Conservation (phyloP, 768 basidiomycete species). For the Amyloporia xantha region DNA sequence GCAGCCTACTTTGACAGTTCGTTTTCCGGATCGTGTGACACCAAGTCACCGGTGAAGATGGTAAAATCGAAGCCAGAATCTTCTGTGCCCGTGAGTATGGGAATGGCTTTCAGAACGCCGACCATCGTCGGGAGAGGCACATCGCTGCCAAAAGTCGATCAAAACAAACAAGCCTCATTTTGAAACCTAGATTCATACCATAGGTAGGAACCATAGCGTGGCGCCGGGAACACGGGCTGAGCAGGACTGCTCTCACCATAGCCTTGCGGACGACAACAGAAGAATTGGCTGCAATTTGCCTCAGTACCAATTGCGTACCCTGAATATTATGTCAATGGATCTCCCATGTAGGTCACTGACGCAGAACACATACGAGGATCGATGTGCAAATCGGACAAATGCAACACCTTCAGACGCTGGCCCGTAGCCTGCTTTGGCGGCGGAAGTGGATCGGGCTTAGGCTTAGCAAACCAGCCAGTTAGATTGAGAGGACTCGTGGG, state of each 20-base stretch:
- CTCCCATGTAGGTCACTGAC: not conserved
- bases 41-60: slow-evolving; percentile 67
- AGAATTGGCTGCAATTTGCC: slow-evolving; percentile 51
- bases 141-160: slow-evolving; percentile 41
- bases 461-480: slow-evolving; percentile 67
- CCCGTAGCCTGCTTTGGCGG: slow-evolving; percentile 52
- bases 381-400: slow-evolving; percentile 70
- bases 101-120: slow-evolving; percentile 61
- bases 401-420: slow-evolving; percentile 62
- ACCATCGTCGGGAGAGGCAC: slow-evolving; percentile 53
- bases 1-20: slow-evolving; percentile 38
- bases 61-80: slow-evolving; percentile 56
- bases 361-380: slow-evolving; percentile 49
- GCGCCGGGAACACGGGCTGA: slow-evolving; percentile 46
- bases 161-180: not conserved
- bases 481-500: slow-evolving; percentile 54
- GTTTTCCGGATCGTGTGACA: slow-evolving; percentile 63
- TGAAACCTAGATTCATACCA: slow-evolving; percentile 32
- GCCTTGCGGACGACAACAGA: slow-evolving; percentile 47
- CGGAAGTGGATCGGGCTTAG: slow-evolving; percentile 64
- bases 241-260: slow-evolving; percentile 46
- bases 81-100: slow-evolving; percentile 54
- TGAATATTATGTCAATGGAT: slow-evolving; percentile 18
- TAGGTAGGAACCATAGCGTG: slow-evolving; percentile 57
- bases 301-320: slow-evolving; percentile 66